phyloP scores from a whole-genome alignment of 2,329 filamentous ascomycete species.

The Helotiales sp. region DNA sequence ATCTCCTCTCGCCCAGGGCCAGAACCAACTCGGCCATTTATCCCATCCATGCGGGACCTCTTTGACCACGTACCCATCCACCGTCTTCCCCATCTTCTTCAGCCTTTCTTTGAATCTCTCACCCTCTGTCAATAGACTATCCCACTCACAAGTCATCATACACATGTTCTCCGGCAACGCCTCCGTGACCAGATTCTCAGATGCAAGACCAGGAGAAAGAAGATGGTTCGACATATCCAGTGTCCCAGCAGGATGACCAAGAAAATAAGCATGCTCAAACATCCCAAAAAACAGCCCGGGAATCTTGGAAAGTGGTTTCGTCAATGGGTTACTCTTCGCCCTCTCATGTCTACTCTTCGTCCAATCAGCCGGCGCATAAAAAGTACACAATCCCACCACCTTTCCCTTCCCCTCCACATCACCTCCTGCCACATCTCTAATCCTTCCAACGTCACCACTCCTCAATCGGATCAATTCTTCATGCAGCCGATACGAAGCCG shows the following conservation, averaged over 20 bases:
- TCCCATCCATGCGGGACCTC: conserved; percentile 29
- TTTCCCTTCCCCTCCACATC: conserved; percentile 1
- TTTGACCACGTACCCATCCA: conserved; percentile 22
- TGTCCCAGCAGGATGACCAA: neutral
- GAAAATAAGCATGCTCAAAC: conserved; percentile 22
- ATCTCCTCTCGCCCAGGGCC: conserved; percentile 10
- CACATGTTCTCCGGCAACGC: conserved; percentile 21
- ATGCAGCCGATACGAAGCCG: conserved; percentile 12
- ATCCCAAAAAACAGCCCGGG: conserved; percentile 1
- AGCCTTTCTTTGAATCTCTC: conserved; percentile 26
- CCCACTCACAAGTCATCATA: conserved; percentile 27
- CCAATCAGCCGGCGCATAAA: conserved; percentile 1
- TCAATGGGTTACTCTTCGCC: neutral
- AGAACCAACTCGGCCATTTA: conserved; percentile 21
- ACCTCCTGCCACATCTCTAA: neutral
- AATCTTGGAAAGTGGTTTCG: neutral
- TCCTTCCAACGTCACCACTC: neutral
- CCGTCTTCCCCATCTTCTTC: conserved; percentile 21
- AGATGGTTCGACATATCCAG: conserved; percentile 15
- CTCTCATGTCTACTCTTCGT: conserved; percentile 11
- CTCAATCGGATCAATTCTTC: conserved; percentile 9
- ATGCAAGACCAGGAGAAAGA: conserved; percentile 21
- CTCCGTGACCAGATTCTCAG: conserved; percentile 18
- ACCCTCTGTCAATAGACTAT: conserved; percentile 24
- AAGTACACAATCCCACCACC: neutral